A percentile compares a stretch with the other conserved stretches of the same genome.
These are phyloP conservation scores for Nepenthes alata DNA, from an alignment of 179 eudicot genomes.

Conservation along the genomic window DNA sequence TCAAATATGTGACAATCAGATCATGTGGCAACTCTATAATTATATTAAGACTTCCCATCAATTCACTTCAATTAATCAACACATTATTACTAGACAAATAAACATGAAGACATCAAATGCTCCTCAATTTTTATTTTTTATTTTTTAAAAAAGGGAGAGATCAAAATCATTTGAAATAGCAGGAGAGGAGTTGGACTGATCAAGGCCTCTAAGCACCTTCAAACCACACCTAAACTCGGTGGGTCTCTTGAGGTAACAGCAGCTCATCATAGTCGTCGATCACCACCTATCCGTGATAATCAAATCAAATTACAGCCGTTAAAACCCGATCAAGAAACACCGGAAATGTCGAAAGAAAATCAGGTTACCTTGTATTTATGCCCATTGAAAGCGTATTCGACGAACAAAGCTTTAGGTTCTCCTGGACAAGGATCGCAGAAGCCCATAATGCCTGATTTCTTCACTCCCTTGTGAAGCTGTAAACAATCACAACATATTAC, in stretches of 20 bases:
- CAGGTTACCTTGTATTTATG: slow-evolving; percentile 35
- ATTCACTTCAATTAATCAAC: too few species aligned
- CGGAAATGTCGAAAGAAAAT: neutral
- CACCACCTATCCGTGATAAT: slow-evolving; percentile 27
- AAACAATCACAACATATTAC: too few species aligned
- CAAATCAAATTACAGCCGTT: neutral
- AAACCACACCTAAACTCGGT: slow-evolving; percentile 23
- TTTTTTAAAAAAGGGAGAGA: too few species aligned
- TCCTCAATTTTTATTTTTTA: too few species aligned
- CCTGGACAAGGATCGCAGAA: slow-evolving; percentile 96
- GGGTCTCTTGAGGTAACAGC: slow-evolving; percentile 52
- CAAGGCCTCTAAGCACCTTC: too few species aligned
- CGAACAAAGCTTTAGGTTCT: slow-evolving; percentile 56
- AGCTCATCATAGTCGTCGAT: slow-evolving; percentile 65
- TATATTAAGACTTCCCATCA: too few species aligned
- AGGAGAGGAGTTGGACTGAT: too few species aligned
- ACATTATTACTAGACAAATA: too few species aligned
- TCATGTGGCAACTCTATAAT: too few species aligned
- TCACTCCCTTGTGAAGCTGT: slow-evolving; percentile 92
- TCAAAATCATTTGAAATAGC: too few species aligned
- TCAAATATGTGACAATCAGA: too few species aligned
- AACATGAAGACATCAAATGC: too few species aligned
- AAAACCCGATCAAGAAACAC: neutral
- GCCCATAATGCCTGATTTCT: slow-evolving; percentile 97
- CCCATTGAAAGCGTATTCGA: slow-evolving; percentile 51